Base-by-base conservation (phyloP, 164 flowering plant genomes). In the Saururus chinensis region DNA sequence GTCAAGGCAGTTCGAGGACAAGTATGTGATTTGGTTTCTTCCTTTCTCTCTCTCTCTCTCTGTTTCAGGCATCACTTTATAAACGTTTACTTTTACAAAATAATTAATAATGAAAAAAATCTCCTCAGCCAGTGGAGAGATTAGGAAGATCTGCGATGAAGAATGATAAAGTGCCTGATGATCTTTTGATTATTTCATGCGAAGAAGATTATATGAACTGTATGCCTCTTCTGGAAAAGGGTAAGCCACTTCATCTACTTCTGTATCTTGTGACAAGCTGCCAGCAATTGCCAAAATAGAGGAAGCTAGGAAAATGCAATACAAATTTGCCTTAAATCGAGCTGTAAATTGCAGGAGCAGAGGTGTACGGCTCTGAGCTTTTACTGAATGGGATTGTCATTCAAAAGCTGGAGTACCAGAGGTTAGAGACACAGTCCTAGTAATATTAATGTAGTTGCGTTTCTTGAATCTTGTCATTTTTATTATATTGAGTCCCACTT, bases 311-410 rank as follows among this genome's bases (percentile, higher is more conserved):
- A 17, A n/a, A 40, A 51, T 22, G 7, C 19, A 12, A 11, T 51
- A 51, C 3, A 11, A 51, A 23, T 8, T 24, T 26, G 19, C 21
- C 4, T 30, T 30, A 30, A 30, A 0, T 35, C 14, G 45, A 30
- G 40, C 40, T 70, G 19, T 30, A 60, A 24, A 35, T 62, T 84
- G 68, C 95, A 92, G 98, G 97, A 52, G 81, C 81, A 40, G 68
- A 79, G 54, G 77, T 85, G 66, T 86, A 86, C 72, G 82, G 85
- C 70, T 84, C 97, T 54, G 95, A 89, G 82, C 82, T 89, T 63
- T 68, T 89, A 57, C 72, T 92, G 66, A 88, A 87, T 73, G 98
- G 98, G 23, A 92, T 92, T 24, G 92, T 92, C 49, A 85, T 79
- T 60, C 97, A 89, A 75, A 90, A 77, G 72, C 79, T 89, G 73